Evolutionary conservation across 257 asterid genomes (phyloP).

Genomic region (Plantago major): DNA sequence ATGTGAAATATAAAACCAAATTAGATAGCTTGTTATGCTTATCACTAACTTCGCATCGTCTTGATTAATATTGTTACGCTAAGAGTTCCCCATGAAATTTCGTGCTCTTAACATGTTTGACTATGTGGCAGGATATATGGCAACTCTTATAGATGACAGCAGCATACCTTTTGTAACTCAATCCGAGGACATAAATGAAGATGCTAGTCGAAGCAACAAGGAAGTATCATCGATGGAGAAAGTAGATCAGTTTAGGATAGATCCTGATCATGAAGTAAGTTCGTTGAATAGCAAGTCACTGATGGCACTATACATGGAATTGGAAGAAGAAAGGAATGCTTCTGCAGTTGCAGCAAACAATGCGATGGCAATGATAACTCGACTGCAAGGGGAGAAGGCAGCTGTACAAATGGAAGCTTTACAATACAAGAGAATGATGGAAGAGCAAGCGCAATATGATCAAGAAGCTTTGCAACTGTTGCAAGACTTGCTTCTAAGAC

Average conservation of each 20-base stretch:
- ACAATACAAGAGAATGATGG: slow-evolving; percentile 91
- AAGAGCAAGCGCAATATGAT: slow-evolving; percentile 75
- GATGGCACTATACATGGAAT: slow-evolving; percentile 61
- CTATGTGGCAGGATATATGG: background rate
- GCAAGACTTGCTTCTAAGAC: slow-evolving; percentile 11
- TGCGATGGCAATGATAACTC: slow-evolving; percentile 94
- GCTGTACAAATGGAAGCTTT: slow-evolving; percentile 86
- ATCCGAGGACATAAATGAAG: slow-evolving; percentile 36
- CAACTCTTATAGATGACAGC: background rate
- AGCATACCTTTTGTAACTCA: too few relatives aligned
- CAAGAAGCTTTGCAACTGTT: slow-evolving; percentile 15
- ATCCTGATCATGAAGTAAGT: slow-evolving; percentile 24
- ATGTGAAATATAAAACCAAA: too few relatives aligned
- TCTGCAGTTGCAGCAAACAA: slow-evolving; percentile 84
- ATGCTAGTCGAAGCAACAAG: slow-evolving; percentile 21
- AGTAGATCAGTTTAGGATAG: slow-evolving; percentile 26
- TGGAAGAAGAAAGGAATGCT: slow-evolving; percentile 93
- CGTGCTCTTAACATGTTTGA: too few relatives aligned
- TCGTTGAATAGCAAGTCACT: slow-evolving; percentile 44
- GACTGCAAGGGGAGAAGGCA: slow-evolving; percentile 79
- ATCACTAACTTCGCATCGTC: too few relatives aligned
- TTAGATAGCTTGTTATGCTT: too few relatives aligned
- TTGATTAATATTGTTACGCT: too few relatives aligned
- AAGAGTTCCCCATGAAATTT: too few relatives aligned
- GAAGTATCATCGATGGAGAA: slow-evolving; percentile 28